Percentiles rank a stretch among this genome's conserved stretches.
These are phyloP conservation scores for Sphaerosporella brunnea DNA, from an alignment of 495 filamentous ascomycete genomes.

Conservation along the genomic window DNA sequence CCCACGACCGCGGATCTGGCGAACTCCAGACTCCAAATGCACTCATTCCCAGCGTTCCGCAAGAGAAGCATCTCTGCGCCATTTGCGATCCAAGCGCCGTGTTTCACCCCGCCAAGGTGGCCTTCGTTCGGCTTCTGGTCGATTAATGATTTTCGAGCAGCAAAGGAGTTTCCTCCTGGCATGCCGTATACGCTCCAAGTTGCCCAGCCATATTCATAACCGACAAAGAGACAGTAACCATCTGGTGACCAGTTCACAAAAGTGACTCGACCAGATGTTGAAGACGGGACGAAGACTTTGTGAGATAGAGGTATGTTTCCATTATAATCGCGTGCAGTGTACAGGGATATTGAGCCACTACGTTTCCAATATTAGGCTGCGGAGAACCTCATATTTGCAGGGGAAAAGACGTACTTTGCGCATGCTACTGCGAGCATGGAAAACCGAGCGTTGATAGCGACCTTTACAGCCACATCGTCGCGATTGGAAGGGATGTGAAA, in stretches of 20 bases:
- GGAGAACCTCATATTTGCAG: too few relatives aligned
- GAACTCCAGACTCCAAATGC: constrained; percentile 77
- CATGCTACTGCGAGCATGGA: constrained; percentile 83
- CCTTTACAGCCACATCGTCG: constrained; percentile 46
- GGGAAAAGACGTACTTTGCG: constrained; percentile 33
- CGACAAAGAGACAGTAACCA: constrained; percentile 88
- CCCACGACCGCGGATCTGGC: constrained; percentile 78
- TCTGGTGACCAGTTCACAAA: constrained; percentile 82
- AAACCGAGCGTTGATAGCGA: constrained; percentile 81
- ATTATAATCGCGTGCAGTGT: constrained; percentile 78
- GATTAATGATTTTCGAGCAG: constrained; percentile 44
- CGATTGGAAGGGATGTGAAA: constrained; percentile 57
- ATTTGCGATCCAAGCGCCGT: constrained; percentile 70
- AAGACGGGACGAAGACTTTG: constrained; percentile 46
- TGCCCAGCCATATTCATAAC: constrained; percentile 84
- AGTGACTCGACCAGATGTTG: constrained; percentile 51
- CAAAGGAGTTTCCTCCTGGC: constrained; percentile 62
- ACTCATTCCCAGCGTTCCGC: constrained; percentile 43
- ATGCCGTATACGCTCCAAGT: constrained; percentile 97
- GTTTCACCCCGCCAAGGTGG: constrained; percentile 58
- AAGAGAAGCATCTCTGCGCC: constrained; percentile 69
- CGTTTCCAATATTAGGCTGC: too few relatives aligned
- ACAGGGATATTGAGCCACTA: constrained; percentile 58
- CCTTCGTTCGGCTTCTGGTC: constrained; percentile 46
- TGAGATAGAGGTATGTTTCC: constrained; percentile 90